Conservation (phyloP, 2,329 filamentous ascomycete genomes). For the Paradendryphiella salina region DNA sequence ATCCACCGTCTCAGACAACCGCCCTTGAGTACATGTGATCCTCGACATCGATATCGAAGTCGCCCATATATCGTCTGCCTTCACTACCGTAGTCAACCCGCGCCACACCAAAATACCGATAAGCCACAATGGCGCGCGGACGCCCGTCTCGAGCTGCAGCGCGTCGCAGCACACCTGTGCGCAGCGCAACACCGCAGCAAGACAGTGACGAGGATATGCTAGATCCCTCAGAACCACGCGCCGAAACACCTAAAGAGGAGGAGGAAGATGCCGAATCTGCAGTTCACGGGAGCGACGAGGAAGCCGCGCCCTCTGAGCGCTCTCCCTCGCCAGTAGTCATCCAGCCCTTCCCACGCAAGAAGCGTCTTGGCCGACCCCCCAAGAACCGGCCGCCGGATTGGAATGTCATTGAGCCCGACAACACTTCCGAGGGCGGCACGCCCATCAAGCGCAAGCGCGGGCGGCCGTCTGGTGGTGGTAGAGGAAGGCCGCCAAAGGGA, state of each 20-base stretch:
- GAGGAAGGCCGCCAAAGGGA: slow-evolving; percentile 72
- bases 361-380: slow-evolving; percentile 78
- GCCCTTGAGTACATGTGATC: slow-evolving; percentile 3
- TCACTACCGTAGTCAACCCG: background rate
- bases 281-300: slow-evolving; percentile 47
- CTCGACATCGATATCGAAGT: background rate
- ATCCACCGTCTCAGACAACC: slow-evolving; percentile 1
- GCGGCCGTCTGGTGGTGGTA: slow-evolving; percentile 59
- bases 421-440: slow-evolving; percentile 54
- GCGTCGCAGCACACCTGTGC: slow-evolving; percentile 45
- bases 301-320: slow-evolving; percentile 52
- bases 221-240: slow-evolving; percentile 40
- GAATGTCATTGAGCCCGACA: slow-evolving; percentile 58
- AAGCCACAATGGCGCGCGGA: slow-evolving; percentile 41
- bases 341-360: slow-evolving; percentile 66
- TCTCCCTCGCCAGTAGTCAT: slow-evolving; percentile 55
- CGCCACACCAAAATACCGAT: background rate
- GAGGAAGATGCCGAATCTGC: slow-evolving; percentile 55
- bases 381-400: slow-evolving; percentile 83
- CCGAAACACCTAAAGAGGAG: slow-evolving; percentile 52
- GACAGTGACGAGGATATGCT: slow-evolving; percentile 45
- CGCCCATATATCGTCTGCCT: background rate
- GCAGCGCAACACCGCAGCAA: slow-evolving; percentile 43
- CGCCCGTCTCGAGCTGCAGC: slow-evolving; percentile 46
- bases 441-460: slow-evolving; percentile 55